Percentiles rank a stretch among this genome's conserved stretches.
phyloP scores from a whole-genome alignment of 805 yeast species.

The Candida awuae region DNA sequence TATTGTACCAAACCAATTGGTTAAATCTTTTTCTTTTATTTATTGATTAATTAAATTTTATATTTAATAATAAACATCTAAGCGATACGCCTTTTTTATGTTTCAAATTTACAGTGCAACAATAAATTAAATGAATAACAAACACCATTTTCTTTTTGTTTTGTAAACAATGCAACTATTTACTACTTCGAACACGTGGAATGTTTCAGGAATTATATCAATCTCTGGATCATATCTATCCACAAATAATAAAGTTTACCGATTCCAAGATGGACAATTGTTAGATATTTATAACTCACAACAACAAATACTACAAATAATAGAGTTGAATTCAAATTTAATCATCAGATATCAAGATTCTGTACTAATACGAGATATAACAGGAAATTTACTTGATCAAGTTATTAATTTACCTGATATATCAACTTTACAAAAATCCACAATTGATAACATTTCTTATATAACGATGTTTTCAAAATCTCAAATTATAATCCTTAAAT shows the following conservation, averaged over 20 bases:
- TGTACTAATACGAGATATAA: background rate
- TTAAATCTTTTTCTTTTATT: no score
- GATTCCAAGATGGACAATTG: background rate
- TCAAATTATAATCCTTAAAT: constrained; percentile 11
- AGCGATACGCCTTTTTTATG: no score
- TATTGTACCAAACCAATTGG: no score
- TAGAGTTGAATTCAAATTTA: background rate
- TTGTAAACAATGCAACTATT: background rate
- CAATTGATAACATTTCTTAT: constrained; percentile 1
- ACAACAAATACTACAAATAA: background rate
- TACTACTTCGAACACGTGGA: background rate
- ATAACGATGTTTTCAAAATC: constrained; percentile 4
- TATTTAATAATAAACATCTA: no score
- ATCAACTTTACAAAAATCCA: background rate
- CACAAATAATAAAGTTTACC: background rate
- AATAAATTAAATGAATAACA: no score
- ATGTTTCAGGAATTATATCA: background rate
- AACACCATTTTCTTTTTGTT: background rate
- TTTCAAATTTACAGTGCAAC: no score
- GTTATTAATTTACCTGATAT: background rate
- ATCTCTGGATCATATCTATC: background rate
- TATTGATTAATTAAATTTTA: no score
- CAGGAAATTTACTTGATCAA: background rate
- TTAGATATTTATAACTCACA: background rate
- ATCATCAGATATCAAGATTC: background rate